Conservation (phyloP, 148 eudicot species). For the Chenopodium quinoa region DNA sequence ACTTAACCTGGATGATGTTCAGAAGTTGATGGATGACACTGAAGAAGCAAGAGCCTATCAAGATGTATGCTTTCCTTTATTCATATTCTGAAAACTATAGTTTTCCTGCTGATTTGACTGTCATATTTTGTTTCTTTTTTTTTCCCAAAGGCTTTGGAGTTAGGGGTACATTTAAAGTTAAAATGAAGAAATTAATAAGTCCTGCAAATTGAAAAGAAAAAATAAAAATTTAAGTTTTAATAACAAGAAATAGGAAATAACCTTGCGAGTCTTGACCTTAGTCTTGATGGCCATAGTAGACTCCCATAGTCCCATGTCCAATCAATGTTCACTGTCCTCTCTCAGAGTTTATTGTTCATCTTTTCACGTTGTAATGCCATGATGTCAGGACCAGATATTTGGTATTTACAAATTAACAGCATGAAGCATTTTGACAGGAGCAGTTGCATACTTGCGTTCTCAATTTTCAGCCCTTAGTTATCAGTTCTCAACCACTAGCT, state of each 20-base stretch:
- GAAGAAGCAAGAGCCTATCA: constrained; percentile 98
- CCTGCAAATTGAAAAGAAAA: too few relatives aligned
- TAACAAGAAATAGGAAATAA: too few relatives aligned
- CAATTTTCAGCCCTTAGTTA: background rate
- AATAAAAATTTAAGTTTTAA: too few relatives aligned
- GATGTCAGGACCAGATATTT: background rate
- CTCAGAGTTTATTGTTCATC: background rate
- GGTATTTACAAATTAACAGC: background rate
- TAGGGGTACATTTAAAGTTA: background rate
- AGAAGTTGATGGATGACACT: constrained; percentile 96
- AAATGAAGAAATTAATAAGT: background rate
- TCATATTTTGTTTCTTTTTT: background rate
- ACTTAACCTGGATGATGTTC: constrained; percentile 88
- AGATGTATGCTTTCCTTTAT: constrained; percentile 55
- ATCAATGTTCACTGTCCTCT: background rate
- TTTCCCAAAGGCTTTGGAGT: background rate
- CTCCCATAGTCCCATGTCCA: background rate
- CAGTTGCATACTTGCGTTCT: too few relatives aligned
- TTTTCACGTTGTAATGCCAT: background rate
- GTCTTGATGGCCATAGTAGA: background rate
- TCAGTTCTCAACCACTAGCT: background rate
- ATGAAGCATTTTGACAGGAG: background rate
- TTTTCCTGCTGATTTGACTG: background rate
- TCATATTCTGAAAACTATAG: too few relatives aligned
- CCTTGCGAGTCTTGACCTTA: background rate